Evolutionary conservation across 1,284 basidiomycete genomes (phyloP).

Genomic region (Microbotryum intermedium): DNA sequence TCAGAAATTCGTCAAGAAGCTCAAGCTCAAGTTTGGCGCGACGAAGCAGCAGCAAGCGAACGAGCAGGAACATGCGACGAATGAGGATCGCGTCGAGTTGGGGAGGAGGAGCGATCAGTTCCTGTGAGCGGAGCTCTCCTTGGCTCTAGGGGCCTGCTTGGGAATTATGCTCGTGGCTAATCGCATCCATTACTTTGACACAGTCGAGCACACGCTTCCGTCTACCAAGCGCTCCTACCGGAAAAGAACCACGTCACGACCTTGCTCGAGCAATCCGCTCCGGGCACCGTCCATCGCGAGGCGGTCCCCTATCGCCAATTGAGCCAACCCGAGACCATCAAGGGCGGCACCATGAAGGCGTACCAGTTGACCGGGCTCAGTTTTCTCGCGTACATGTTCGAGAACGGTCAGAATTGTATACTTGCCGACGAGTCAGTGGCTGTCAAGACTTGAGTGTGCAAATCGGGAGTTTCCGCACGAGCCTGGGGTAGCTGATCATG

Average conservation of each 20-base stretch:
- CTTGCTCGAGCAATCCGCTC: slow-evolving; percentile 1
- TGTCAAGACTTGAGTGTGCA: no score
- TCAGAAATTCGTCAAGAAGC: neutral
- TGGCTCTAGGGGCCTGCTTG: neutral
- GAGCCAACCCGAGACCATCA: slow-evolving; percentile 6
- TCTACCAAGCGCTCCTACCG: slow-evolving; percentile 1
- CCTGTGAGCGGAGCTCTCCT: neutral
- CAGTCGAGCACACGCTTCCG: slow-evolving; percentile 4
- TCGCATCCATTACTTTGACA: neutral
- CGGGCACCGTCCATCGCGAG: neutral
- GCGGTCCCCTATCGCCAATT: neutral
- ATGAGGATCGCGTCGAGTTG: neutral
- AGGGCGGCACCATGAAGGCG: slow-evolving; percentile 12
- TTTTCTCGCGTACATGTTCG: slow-evolving; percentile 13
- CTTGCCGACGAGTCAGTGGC: slow-evolving; percentile 18
- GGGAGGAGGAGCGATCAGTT: slow-evolving; percentile 3
- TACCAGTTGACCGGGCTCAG: slow-evolving; percentile 20
- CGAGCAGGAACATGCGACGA: neutral
- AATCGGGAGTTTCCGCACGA: neutral
- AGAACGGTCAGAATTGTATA: slow-evolving; percentile 13
- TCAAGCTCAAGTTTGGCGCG: slow-evolving; percentile 1
- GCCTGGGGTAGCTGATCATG: neutral
- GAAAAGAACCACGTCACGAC: slow-evolving; percentile 11
- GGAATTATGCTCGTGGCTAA: neutral
- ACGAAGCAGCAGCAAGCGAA: neutral